These are phyloP conservation scores for Bruguiera gymnorhiza DNA, from an alignment of 345 rosid species.

Conservation along the genomic window DNA sequence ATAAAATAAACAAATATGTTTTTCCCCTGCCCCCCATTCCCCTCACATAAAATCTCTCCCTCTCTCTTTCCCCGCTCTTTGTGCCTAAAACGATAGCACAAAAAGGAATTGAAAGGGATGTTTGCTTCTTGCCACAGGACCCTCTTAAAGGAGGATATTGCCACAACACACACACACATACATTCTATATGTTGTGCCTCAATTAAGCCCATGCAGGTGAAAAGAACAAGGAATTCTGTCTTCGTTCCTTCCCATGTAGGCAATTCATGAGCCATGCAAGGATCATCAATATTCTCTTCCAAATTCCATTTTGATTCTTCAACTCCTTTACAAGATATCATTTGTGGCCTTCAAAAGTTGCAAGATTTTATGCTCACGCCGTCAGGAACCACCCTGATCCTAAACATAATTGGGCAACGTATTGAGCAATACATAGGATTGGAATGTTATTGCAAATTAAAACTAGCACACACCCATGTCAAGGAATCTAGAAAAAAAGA, in stretches of 20 bases:
- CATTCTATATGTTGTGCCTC: slow-evolving; percentile 26
- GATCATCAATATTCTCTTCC: not conserved
- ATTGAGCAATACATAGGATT: no score
- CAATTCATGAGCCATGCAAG: not conserved
- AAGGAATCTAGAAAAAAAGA: not conserved
- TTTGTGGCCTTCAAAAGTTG: not conserved
- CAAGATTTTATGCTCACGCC: not conserved
- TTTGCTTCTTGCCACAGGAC: slow-evolving; percentile 2
- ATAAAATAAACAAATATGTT: slow-evolving; percentile 8
- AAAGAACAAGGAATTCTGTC: not conserved
- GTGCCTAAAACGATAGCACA: not conserved
- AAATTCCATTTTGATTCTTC: not conserved
- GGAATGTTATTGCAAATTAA: no score
- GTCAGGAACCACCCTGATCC: not conserved
- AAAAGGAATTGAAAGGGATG: slow-evolving; percentile 45
- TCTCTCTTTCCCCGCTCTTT: slow-evolving; percentile 2
- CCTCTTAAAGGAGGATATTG: not conserved
- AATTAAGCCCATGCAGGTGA: not conserved
- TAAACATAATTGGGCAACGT: not conserved
- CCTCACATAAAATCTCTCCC: slow-evolving; percentile 28
- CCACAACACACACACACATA: not conserved
- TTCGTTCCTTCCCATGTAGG: not conserved
- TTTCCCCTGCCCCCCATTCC: slow-evolving; percentile 46
- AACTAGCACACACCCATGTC: no score
- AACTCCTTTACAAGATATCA: not conserved